Conservation (phyloP, 2,329 filamentous ascomycete genomes). For the Tolypocladium pustulatum region DNA sequence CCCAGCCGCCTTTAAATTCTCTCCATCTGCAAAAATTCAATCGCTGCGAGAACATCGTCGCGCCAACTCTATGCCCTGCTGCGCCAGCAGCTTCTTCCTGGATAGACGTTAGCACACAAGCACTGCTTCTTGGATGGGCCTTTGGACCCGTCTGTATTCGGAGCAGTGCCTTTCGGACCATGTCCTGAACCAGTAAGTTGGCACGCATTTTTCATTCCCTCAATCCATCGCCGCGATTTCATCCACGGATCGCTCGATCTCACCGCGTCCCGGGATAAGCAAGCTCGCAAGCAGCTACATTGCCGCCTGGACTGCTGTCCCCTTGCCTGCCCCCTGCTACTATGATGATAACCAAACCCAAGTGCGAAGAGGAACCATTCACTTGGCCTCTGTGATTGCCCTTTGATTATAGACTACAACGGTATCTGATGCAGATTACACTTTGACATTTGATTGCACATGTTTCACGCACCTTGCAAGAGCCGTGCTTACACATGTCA, state of each 20-base stretch:
- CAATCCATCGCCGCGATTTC: not conserved
- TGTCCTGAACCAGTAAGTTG: constrained; percentile 20
- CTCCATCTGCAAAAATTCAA: not conserved
- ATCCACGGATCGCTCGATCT: not conserved
- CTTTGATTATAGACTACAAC: constrained; percentile 81
- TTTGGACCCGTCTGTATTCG: not conserved
- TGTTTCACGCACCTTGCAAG: not conserved
- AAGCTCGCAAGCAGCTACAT: not conserved
- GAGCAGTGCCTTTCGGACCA: constrained; percentile 13
- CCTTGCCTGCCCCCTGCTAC: constrained; percentile 14
- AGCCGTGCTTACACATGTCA: not conserved
- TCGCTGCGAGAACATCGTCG: not conserved
- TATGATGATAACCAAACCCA: constrained; percentile 51
- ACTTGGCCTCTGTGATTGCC: constrained; percentile 52
- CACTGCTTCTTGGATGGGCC: not conserved
- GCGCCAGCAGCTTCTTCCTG: not conserved
- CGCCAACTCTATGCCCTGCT: not conserved
- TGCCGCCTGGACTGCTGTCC: not conserved
- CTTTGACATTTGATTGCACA: constrained; percentile 9
- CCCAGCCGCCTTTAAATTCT: not conserved
- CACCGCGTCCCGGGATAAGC: not conserved
- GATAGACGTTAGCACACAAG: not conserved
- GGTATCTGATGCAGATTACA: constrained; percentile 67
- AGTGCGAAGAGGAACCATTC: constrained; percentile 50
- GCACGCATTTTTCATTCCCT: not conserved